Conservation (phyloP, 495 filamentous ascomycete genomes). For the Penicillium flavigenum region DNA sequence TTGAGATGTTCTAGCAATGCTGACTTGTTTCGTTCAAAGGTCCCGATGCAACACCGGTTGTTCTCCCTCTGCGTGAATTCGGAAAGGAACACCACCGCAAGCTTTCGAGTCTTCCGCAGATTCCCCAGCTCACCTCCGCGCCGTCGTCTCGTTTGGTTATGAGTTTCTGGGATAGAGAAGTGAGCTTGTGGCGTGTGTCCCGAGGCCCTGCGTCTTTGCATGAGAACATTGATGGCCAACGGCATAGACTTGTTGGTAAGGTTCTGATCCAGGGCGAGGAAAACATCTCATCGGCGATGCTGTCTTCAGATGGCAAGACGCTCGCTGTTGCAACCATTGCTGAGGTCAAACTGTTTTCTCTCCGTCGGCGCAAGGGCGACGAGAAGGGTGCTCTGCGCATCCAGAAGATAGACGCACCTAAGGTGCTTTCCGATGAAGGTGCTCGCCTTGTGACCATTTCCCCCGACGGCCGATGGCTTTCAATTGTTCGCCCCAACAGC, state of each 20-base stretch:
- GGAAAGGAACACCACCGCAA: constrained; percentile 77
- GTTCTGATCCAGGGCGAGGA: constrained; percentile 81
- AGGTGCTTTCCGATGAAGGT: constrained; percentile 50
- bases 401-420: constrained; percentile 62
- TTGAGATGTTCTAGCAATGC: constrained; percentile 29
- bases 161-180: constrained; percentile 90
- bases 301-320: constrained; percentile 70
- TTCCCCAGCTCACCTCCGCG: constrained; percentile 65
- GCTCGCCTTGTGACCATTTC: constrained; percentile 62
- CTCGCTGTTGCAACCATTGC: constrained; percentile 74
- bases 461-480: constrained; percentile 56
- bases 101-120: constrained; percentile 78
- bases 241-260: constrained; percentile 61
- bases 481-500: constrained; percentile 51
- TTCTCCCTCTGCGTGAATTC: constrained; percentile 76
- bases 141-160: constrained; percentile 69
- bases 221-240: constrained; percentile 46
- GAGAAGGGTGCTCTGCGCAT: constrained; percentile 59
- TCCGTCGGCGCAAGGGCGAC: constrained; percentile 43
- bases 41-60: constrained; percentile 77
- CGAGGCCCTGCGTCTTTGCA: constrained; percentile 42
- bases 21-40: constrained; percentile 50
- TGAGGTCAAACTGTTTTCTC: constrained; percentile 74
- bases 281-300: constrained; percentile 76
- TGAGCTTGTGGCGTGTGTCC: constrained; percentile 76